These are phyloP conservation scores for Diaporthe citrichinensis DNA, from an alignment of 2,329 filamentous ascomycete species.

Conservation along the genomic window DNA sequence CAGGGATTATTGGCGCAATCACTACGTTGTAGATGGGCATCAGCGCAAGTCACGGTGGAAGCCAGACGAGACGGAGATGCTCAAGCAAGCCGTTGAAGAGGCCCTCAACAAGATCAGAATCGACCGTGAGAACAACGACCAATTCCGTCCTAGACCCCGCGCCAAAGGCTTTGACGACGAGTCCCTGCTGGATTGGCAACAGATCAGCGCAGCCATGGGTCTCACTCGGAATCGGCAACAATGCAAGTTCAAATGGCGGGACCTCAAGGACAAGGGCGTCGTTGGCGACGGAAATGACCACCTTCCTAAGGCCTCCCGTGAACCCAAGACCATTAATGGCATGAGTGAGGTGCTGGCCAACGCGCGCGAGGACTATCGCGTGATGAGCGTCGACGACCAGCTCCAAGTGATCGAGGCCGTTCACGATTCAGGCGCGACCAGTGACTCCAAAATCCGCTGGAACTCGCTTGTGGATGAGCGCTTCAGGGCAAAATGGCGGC, in stretches of 20 bases:
- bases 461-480: conserved; percentile 56
- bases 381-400: conserved; percentile 61
- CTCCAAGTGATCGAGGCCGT: conserved; percentile 60
- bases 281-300: conserved; percentile 40
- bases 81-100: conserved; percentile 67
- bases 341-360: conserved; percentile 59
- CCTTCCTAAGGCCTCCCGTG: conserved; percentile 42
- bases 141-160: conserved; percentile 34
- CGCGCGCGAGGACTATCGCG: conserved; percentile 57
- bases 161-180: conserved; percentile 59
- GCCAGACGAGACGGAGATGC: conserved; percentile 68
- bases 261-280: conserved; percentile 53
- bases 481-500: conserved; percentile 57
- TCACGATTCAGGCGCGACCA: conserved; percentile 54
- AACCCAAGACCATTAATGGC: conserved; percentile 47
- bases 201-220: conserved; percentile 74
- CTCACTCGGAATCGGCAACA: conserved; percentile 75
- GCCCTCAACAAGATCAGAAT: conserved; percentile 64
- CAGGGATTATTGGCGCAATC: conserved; percentile 79
- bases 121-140: conserved; percentile 50
- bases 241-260: conserved; percentile 77
- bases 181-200: conserved; percentile 74
- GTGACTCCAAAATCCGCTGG: conserved; percentile 67
- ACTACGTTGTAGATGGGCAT: conserved; percentile 70
- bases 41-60: conserved; percentile 71